phyloP scores from a whole-genome alignment of 768 basidiomycete species.

The Lactarius deliciosus region DNA sequence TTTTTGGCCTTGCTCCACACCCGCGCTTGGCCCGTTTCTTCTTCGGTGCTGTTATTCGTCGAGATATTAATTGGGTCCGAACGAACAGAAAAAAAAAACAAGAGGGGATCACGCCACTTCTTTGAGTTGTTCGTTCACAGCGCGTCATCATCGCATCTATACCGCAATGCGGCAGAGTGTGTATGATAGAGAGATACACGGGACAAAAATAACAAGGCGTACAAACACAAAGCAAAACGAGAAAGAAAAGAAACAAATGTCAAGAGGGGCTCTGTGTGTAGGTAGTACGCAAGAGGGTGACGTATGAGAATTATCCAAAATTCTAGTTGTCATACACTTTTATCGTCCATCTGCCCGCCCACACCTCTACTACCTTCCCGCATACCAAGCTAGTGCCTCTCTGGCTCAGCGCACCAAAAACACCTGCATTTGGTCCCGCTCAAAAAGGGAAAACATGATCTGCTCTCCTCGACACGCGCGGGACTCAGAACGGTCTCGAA shows the following conservation, averaged over 20 bases:
- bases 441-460: not conserved
- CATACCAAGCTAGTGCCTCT: not conserved
- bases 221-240: not conserved
- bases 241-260: not conserved
- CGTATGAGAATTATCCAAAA: conserved; percentile 1
- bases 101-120: not conserved
- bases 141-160: not conserved
- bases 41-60: not conserved
- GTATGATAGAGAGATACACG: not conserved
- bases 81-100: not conserved
- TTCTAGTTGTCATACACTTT: conserved; percentile 2
- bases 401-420: not conserved
- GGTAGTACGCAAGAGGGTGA: not conserved
- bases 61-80: not conserved
- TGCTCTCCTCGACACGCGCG: too few relatives aligned
- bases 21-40: not conserved
- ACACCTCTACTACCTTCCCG: not conserved
- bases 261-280: not conserved
- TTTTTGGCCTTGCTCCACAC: not conserved
- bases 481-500: conserved; percentile 17
- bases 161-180: not conserved
- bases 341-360: not conserved
- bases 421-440: not conserved
- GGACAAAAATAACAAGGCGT: not conserved
- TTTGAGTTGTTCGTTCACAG: not conserved